Evolutionary conservation across 1,284 basidiomycete genomes (phyloP).

Genomic region (Vanrija pseudolonga): DNA sequence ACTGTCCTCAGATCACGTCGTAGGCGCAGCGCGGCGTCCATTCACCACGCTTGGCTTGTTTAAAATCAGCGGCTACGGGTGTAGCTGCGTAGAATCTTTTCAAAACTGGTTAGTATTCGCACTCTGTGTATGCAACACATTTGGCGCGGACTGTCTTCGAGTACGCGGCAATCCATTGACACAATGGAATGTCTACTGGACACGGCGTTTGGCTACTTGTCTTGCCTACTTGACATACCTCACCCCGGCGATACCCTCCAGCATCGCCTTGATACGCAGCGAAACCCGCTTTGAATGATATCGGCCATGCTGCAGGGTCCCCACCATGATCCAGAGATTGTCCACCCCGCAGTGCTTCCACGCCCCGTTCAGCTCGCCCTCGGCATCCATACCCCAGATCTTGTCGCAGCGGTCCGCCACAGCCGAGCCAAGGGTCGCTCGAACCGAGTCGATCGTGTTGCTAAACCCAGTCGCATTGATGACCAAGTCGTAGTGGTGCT

Average conservation of each 20-base stretch:
- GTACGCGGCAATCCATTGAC: no score
- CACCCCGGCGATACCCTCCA: slow-evolving; percentile 32
- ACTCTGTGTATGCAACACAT: no score
- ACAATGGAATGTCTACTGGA: no score
- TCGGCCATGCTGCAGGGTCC: slow-evolving; percentile 36
- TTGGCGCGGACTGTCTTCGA: no score
- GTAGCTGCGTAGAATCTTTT: no score
- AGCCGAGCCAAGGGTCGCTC: slow-evolving; percentile 51
- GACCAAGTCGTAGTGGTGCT: slow-evolving; percentile 62
- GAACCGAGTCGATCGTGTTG: slow-evolving; percentile 45
- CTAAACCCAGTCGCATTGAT: slow-evolving; percentile 62
- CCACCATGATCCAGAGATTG: slow-evolving; percentile 60
- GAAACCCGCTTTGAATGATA: slow-evolving; percentile 33
- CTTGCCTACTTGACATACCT: no score
- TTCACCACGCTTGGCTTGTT: no score
- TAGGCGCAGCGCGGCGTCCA: no score
- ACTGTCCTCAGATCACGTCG: slow-evolving; percentile 11
- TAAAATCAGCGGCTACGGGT: no score
- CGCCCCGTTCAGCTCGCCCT: slow-evolving; percentile 58
- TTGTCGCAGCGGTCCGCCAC: slow-evolving; percentile 52
- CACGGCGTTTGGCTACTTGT: no score
- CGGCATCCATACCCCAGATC: slow-evolving; percentile 59
- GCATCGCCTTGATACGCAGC: slow-evolving; percentile 26
- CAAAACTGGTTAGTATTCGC: no score
- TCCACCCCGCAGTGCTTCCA: slow-evolving; percentile 56